phyloP scores from a whole-genome alignment of 768 basidiomycete genomes.

The Melanogaster broomeanus region DNA sequence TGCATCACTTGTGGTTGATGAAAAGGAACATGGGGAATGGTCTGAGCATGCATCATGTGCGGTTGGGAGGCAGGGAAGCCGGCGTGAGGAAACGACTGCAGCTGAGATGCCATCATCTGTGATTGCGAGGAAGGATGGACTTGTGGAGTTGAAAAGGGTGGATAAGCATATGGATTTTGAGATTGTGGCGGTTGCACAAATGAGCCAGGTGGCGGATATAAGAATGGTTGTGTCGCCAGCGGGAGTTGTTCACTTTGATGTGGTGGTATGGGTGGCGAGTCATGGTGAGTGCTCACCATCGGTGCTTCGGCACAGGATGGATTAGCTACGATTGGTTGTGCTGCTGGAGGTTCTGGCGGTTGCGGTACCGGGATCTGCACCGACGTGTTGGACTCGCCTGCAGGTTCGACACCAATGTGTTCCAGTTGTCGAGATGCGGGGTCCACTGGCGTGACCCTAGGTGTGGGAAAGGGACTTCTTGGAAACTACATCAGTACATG shows the following conservation, averaged over 20 bases:
- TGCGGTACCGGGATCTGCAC: not conserved
- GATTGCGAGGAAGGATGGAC: constrained; percentile 18
- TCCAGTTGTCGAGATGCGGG: constrained; percentile 13
- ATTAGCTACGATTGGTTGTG: not conserved
- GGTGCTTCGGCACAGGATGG: constrained; percentile 3
- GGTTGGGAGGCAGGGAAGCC: constrained; percentile 18
- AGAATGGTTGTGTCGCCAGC: constrained; percentile 7
- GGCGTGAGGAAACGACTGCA: constrained; percentile 10
- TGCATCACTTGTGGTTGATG: constrained; percentile 19
- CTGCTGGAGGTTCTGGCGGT: not conserved
- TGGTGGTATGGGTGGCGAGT: not conserved
- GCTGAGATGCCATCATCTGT: constrained; percentile 14
- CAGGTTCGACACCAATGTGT: constrained; percentile 1
- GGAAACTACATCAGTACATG: constrained; percentile 19
- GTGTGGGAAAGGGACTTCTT: constrained; percentile 66
- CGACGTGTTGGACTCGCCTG: constrained; percentile 1
- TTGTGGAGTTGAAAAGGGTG: constrained; percentile 17
- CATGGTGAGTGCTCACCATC: not conserved
- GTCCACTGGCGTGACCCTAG: constrained; percentile 55
- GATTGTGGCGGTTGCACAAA: constrained; percentile 17
- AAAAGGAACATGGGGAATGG: constrained; percentile 8
- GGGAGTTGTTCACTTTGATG: constrained; percentile 5
- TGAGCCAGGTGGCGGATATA: constrained; percentile 11
- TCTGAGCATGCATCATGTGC: constrained; percentile 9
- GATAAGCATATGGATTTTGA: constrained; percentile 16